phyloP scores from a whole-genome alignment of 306 rosid species.

The Prunus armeniaca region DNA sequence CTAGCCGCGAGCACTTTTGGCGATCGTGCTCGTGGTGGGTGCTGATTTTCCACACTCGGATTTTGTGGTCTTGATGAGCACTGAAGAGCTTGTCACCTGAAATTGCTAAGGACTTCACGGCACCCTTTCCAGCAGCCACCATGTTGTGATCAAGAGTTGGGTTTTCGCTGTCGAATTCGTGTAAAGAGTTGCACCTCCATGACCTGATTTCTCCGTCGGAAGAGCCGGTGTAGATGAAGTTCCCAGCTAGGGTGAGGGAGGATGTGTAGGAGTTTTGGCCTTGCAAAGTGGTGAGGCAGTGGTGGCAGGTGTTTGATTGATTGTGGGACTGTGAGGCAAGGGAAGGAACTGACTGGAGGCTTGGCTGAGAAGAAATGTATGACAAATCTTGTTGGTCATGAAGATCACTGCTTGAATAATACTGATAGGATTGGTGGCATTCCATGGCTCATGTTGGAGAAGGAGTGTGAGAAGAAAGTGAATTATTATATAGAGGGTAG shows the following conservation, averaged over 20 bases:
- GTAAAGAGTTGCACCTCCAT: constrained; percentile 38
- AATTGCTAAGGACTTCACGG: constrained; percentile 66
- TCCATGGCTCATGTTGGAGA: constrained; percentile 57
- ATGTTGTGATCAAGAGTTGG: constrained; percentile 18
- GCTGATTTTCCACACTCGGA: constrained; percentile 73
- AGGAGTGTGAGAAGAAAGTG: constrained; percentile 23
- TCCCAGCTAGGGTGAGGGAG: constrained; percentile 53
- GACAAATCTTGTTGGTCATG: background rate
- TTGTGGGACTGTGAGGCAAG: constrained; percentile 32
- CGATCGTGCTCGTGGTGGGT: constrained; percentile 16
- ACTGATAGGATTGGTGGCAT: constrained; percentile 27
- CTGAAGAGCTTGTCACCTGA: constrained; percentile 63
- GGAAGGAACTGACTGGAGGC: constrained; percentile 59
- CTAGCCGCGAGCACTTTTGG: constrained; percentile 52
- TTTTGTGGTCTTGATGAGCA: constrained; percentile 90
- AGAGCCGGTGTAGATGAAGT: constrained; percentile 67
- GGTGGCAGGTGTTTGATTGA: constrained; percentile 18
- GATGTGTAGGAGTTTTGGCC: constrained; percentile 57
- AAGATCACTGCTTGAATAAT: background rate
- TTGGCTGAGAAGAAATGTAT: constrained; percentile 42
- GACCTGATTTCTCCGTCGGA: constrained; percentile 68
- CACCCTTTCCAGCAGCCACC: constrained; percentile 65
- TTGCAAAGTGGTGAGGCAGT: constrained; percentile 56
- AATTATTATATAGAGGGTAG: constrained; percentile 29
- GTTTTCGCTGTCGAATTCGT: constrained; percentile 13